Percentiles rank a stretch among this genome's conserved stretches.
Conservation (phyloP, 2,329 filamentous ascomycete species). For the Phyllosticta capitalensis region DNA sequence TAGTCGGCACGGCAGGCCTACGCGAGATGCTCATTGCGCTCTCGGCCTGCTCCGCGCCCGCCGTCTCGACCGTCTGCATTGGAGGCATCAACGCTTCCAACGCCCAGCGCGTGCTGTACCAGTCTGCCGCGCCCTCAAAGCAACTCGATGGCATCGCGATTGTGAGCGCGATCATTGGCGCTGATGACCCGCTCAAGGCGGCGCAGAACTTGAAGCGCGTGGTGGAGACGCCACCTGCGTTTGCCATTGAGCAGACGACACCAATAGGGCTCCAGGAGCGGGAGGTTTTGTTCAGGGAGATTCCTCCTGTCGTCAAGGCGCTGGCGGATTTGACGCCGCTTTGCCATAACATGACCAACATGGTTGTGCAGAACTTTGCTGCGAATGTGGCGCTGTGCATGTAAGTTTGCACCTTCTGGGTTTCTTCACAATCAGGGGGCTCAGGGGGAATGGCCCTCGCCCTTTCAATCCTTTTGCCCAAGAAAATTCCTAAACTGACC, state of each 20-base stretch:
- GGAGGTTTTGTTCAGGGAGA: constrained; percentile 13
- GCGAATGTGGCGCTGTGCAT: constrained; percentile 81
- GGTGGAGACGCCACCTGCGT: constrained; percentile 33
- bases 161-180: constrained; percentile 78
- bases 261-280: constrained; percentile 8
- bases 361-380: constrained; percentile 90
- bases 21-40: constrained; percentile 57
- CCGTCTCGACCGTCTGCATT: constrained; percentile 60
- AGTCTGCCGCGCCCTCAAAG: constrained; percentile 50
- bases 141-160: constrained; percentile 72
- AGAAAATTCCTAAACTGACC: not conserved
- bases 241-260: constrained; percentile 10
- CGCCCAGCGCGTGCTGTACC: constrained; percentile 62
- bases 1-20: constrained; percentile 65
- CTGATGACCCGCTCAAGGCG: constrained; percentile 55
- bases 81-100: constrained; percentile 78
- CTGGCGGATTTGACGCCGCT: constrained; percentile 60
- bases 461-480: not conserved
- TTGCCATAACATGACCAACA: constrained; percentile 95
- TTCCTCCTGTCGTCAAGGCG: constrained; percentile 43
- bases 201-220: constrained; percentile 50
- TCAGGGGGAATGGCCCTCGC: not conserved
- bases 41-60: constrained; percentile 26
- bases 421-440: not conserved
- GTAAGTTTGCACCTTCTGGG: constrained; percentile 20